Evolutionary conservation across 352 stramenopile genomes (phyloP).

Genomic region (Phytophthora capsici): DNA sequence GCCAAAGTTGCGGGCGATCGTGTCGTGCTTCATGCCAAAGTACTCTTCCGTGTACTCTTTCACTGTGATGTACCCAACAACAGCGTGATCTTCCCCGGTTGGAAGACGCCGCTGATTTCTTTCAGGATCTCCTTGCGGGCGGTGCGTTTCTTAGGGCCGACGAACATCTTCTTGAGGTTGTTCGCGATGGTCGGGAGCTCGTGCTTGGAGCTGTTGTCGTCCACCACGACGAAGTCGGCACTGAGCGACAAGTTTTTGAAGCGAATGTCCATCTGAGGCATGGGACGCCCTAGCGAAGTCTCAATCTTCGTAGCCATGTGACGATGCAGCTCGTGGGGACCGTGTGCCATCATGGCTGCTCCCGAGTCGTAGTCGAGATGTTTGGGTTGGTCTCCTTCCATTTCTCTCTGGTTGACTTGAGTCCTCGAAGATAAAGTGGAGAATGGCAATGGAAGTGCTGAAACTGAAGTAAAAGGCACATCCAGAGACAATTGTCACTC

Average conservation of each 20-base stretch:
- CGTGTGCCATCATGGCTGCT: conserved; percentile 36
- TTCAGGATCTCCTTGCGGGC: conserved; percentile 49
- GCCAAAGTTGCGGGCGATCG: no score
- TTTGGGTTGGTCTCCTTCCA: conserved; percentile 12
- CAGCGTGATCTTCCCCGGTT: conserved; percentile 45
- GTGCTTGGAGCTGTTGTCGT: conserved; percentile 24
- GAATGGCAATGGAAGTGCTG: conserved; percentile 16
- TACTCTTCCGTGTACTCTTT: no score
- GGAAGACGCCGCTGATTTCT: conserved; percentile 40
- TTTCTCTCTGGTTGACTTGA: conserved; percentile 4
- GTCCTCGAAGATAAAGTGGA: conserved; percentile 5
- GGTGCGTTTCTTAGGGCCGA: conserved; percentile 31
- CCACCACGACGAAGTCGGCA: conserved; percentile 40
- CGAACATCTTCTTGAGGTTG: conserved; percentile 35
- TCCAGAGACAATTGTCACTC: conserved; percentile 5
- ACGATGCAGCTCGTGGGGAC: conserved; percentile 41
- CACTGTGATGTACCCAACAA: no score
- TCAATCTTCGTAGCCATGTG: conserved; percentile 37
- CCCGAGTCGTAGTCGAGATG: conserved; percentile 29
- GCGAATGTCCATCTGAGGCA: conserved; percentile 58
- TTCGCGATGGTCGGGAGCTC: conserved; percentile 45
- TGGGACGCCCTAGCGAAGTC: conserved; percentile 27
- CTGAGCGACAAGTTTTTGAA: conserved; percentile 51
- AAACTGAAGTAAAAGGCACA: conserved; percentile 8
- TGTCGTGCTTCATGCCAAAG: no score